phyloP scores from a whole-genome alignment of 768 basidiomycete genomes.

The Boletus rubropictus region DNA sequence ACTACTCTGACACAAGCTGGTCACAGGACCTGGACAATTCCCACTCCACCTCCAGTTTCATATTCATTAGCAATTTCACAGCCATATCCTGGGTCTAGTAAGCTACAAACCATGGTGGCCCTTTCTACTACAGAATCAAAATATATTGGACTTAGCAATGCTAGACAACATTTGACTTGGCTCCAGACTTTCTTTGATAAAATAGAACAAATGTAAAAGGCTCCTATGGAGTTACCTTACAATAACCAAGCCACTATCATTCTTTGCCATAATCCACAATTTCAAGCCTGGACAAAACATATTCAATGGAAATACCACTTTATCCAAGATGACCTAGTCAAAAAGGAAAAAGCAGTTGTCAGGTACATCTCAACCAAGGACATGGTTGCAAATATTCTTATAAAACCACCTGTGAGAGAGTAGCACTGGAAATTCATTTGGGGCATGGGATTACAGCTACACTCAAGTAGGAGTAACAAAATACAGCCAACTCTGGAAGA shows the following conservation, averaged over 20 bases:
- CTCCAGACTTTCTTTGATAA: not conserved
- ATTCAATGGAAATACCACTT: no score
- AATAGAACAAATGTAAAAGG: no score
- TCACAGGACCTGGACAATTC: no score
- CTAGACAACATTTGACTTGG: not conserved
- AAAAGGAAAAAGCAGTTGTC: not conserved
- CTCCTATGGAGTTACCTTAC: no score
- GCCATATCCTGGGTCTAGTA: no score
- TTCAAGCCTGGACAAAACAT: no score
- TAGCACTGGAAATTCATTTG: not conserved
- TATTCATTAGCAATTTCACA: no score
- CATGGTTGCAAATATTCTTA: not conserved
- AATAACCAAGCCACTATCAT: no score
- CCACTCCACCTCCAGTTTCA: no score
- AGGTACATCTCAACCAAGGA: not conserved
- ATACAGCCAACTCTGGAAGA: no score
- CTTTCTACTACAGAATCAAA: not conserved
- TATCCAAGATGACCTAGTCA: not conserved
- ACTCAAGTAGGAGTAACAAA: not conserved
- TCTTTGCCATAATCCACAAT: no score
- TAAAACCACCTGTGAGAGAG: not conserved
- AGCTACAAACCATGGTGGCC: not conserved
- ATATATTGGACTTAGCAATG: not conserved
- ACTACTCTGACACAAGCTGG: no score
- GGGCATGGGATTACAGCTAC: not conserved